Base-by-base conservation (phyloP, 805 yeast species). In the Candida awuae region DNA sequence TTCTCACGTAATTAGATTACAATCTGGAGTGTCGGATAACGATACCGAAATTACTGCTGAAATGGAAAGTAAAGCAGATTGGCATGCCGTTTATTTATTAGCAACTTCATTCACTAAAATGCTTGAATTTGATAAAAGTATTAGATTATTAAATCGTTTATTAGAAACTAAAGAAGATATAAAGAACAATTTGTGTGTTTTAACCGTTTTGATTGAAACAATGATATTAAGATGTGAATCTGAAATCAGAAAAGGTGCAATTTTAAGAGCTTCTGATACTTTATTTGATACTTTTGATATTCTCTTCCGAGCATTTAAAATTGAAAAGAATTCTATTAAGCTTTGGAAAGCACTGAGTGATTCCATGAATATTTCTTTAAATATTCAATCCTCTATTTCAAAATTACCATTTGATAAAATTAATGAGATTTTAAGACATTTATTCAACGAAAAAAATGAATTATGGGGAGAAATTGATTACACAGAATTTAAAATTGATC, bases 311-410 rank as follows among this genome's bases (percentile, higher is more conserved):
- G 51, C 50, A 2, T 41, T 43, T 5, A 8, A 19, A 12, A 14
- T 56, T 17, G 48, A 68, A 41, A 32, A 43, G 2, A 32, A 52
- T 3, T 68, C 82, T 0, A 75, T 70, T 30, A 70, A 68, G 36
- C 52, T 83, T 30, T 87, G 95, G 97, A 71, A 75, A 44, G 59
- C 71, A 0, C 60, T 82, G 14, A 71, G 77, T 16, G 82, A 77
- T 41, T 66, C 80, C 12, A 55, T 84, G 33, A 64, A 67, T 19
- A 46, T 82, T 2, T 72, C 75, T 38, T 53, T 80, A 32, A 51
- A 57, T 6, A 70, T 84, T 2, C 83, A 80, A 48, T 73, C 77
- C 0, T 67, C 71, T 47, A 46, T 72, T 7, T 62, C 62, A 1
- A 45, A 58, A 12, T 61, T 82, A 29, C 88, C 94, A 3, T 51